phyloP scores from a whole-genome alignment of 495 filamentous ascomycete genomes.

The Penicillium simplicissimum region DNA sequence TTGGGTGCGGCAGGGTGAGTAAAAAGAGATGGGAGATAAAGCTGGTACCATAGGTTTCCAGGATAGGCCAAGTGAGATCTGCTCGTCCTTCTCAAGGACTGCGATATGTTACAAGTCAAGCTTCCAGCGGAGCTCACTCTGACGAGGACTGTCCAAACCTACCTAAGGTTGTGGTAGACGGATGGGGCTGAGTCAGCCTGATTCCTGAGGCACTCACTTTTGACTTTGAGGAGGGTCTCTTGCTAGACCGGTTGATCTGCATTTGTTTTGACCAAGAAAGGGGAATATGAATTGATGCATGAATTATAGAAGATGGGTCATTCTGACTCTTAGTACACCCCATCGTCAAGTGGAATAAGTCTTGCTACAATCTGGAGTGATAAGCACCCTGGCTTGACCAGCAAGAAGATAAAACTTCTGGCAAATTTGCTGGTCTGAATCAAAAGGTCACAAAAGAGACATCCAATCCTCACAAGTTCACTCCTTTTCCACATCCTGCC shows the following conservation, averaged over 20 bases:
- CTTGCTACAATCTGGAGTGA: too few species aligned
- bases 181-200: constrained; percentile 4
- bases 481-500: neutral
- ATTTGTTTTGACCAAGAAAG: too few species aligned
- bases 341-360: too few species aligned
- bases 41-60: neutral
- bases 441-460: neutral
- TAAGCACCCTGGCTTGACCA: too few species aligned
- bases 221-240: neutral
- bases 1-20: neutral
- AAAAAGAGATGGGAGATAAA: neutral
- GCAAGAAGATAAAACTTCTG: neutral
- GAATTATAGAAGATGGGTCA: neutral
- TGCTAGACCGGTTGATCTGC: too few species aligned
- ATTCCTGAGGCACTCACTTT: neutral
- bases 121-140: neutral
- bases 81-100: neutral
- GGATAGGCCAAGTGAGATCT: neutral
- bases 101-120: neutral
- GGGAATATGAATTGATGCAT: neutral
- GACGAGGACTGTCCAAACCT: too few species aligned
- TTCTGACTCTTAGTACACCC: too few species aligned
- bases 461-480: neutral
- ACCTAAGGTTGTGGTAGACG: too few species aligned
- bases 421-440: neutral